Conservation (phyloP, 805 yeast species). For the Yarrowia porcina region DNA sequence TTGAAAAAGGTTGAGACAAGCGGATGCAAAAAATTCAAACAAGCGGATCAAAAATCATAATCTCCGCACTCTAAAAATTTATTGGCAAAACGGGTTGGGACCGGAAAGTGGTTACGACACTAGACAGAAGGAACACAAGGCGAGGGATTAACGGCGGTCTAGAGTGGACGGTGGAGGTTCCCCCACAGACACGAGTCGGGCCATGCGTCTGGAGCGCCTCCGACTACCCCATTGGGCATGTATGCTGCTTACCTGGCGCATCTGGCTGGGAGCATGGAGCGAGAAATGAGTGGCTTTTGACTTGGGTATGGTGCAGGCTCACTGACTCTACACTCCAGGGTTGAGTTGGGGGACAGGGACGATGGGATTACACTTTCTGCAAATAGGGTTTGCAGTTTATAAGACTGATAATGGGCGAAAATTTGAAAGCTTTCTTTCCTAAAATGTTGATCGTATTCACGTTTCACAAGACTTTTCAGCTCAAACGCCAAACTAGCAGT, state of each 20-base stretch:
- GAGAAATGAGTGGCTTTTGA: not conserved
- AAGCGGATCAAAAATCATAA: not conserved
- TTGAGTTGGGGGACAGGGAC: not conserved
- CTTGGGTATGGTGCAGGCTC: not conserved
- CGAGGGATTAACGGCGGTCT: not conserved
- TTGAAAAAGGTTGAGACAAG: not conserved
- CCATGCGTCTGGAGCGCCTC: constrained; percentile 6
- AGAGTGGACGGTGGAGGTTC: not conserved
- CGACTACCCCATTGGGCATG: constrained; percentile 20
- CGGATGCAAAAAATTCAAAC: not conserved
- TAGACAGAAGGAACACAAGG: not conserved
- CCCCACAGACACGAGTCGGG: constrained; percentile 15
- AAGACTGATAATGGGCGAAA: constrained; percentile 24
- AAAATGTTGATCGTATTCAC: constrained; percentile 25
- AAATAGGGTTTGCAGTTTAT: constrained; percentile 18
- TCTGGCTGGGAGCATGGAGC: not conserved
- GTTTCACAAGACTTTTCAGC: constrained; percentile 15
- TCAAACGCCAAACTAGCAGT: constrained; percentile 23
- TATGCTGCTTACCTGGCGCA: not conserved
- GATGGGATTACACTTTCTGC: constrained; percentile 12
- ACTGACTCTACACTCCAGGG: not conserved
- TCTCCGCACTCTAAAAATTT: constrained; percentile 6
- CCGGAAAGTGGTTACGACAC: not conserved
- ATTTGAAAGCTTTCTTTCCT: constrained; percentile 22
- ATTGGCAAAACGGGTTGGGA: not conserved